phyloP scores from a whole-genome alignment of 2,329 filamentous ascomycete species.

The Magnaporthiopsis poae region DNA sequence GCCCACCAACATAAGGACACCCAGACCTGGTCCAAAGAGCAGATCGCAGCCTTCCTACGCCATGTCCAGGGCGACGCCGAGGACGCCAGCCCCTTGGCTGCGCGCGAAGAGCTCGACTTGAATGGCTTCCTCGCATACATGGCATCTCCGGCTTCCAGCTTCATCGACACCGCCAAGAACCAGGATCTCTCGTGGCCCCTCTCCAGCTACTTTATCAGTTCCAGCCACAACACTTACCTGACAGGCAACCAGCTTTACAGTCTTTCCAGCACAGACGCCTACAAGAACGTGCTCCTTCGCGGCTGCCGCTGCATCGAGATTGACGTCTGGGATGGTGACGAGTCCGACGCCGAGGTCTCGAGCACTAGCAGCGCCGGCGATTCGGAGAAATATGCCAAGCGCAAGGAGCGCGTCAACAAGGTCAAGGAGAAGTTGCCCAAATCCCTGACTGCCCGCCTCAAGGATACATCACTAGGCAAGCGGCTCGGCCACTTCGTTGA shows the following conservation, averaged over 20 bases:
- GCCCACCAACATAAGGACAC: slow-evolving; percentile 30
- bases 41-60: slow-evolving; percentile 36
- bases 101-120: slow-evolving; percentile 32
- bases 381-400: slow-evolving; percentile 53
- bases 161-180: slow-evolving; percentile 28
- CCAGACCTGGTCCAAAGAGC: slow-evolving; percentile 34
- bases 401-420: slow-evolving; percentile 49
- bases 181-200: slow-evolving; percentile 63
- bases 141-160: slow-evolving; percentile 37
- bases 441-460: slow-evolving; percentile 34
- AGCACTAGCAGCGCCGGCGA: slow-evolving; percentile 31
- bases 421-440: slow-evolving; percentile 50
- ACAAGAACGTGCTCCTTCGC: slow-evolving; percentile 71
- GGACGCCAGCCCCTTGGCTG: slow-evolving; percentile 15
- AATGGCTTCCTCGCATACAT: slow-evolving; percentile 45
- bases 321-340: slow-evolving; percentile 87
- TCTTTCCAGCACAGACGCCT: slow-evolving; percentile 76
- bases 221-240: slow-evolving; percentile 91
- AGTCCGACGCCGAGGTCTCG: slow-evolving; percentile 54
- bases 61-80: slow-evolving; percentile 37
- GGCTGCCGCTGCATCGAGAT: slow-evolving; percentile 89
- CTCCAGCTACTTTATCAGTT: slow-evolving; percentile 86
- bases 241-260: slow-evolving; percentile 81
- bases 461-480: slow-evolving; percentile 38
- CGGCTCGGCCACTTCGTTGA: slow-evolving; percentile 27